phyloP scores from a whole-genome alignment of 2,329 filamentous ascomycete genomes.

The Fusarium bactridioides region DNA sequence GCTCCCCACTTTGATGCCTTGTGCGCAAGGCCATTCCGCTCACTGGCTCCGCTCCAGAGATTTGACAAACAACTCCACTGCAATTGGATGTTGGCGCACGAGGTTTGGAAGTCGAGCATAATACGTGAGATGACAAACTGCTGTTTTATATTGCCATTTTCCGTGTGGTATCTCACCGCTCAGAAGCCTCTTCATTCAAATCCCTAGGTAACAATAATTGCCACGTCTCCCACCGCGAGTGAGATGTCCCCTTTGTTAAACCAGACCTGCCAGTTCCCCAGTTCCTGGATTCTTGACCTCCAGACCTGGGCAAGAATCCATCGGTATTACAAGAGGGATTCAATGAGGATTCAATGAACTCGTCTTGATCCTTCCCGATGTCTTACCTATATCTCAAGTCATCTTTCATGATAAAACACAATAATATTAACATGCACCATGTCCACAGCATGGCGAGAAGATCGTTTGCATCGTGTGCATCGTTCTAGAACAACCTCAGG shows the following conservation, averaged over 20 bases:
- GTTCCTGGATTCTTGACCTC: neutral
- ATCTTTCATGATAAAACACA: neutral
- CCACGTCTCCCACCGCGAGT: neutral
- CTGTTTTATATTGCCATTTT: neutral
- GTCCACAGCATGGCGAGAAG: neutral
- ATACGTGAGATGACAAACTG: neutral
- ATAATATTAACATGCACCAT: neutral
- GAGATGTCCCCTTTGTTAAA: neutral
- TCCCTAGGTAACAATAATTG: neutral
- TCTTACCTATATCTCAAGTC: neutral
- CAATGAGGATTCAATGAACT: neutral
- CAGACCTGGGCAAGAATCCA: neutral
- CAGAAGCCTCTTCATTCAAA: neutral
- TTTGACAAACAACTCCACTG: slow-evolving; percentile 1
- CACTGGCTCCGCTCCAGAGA: neutral
- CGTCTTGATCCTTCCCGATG: neutral
- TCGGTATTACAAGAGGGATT: neutral
- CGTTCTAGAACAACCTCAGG: neutral
- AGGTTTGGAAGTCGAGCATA: neutral
- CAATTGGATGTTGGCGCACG: neutral
- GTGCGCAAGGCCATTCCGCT: slow-evolving; percentile 39
- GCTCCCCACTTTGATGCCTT: slow-evolving; percentile 45
- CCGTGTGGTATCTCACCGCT: neutral
- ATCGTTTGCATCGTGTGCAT: neutral
- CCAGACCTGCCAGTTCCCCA: neutral